Evolutionary conservation across 441 rosid species (phyloP).

Genomic region (Jatropha podagrica): DNA sequence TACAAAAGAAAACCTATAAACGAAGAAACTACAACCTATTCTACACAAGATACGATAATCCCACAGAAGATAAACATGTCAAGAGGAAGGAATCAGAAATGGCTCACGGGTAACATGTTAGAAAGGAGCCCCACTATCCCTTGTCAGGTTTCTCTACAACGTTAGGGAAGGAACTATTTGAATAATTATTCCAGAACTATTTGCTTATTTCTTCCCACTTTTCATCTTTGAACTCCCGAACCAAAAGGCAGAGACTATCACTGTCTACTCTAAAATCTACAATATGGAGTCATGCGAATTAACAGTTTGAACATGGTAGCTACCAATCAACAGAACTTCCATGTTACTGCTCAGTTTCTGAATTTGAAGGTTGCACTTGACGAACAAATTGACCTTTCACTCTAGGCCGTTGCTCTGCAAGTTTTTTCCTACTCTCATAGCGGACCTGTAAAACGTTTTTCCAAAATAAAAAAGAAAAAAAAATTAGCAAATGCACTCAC

Average conservation of each 20-base stretch:
- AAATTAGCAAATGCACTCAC: background rate
- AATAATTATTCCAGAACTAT: background rate
- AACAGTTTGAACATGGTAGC: background rate
- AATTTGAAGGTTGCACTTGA: slow-evolving; percentile 36
- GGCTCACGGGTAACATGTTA: background rate
- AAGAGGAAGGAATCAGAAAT: background rate
- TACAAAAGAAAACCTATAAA: slow-evolving; percentile 12
- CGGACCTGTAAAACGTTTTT: slow-evolving; percentile 54
- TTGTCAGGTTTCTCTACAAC: background rate
- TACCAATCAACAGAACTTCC: background rate
- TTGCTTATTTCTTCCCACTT: background rate
- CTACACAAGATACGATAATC: slow-evolving; percentile 6
- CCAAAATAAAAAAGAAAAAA: background rate
- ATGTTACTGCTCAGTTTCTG: slow-evolving; percentile 28
- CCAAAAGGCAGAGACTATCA: background rate
- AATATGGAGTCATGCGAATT: background rate
- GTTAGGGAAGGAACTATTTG: background rate
- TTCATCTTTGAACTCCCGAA: background rate
- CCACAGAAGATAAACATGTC: background rate
- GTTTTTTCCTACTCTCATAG: slow-evolving; percentile 83
- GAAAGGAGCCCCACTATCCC: background rate
- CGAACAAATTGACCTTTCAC: slow-evolving; percentile 93
- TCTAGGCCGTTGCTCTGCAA: slow-evolving; percentile 86
- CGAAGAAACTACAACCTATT: slow-evolving; percentile 3
- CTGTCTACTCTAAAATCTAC: background rate